Conservation (phyloP, 495 filamentous ascomycete genomes). For the Daldinia concentrica region DNA sequence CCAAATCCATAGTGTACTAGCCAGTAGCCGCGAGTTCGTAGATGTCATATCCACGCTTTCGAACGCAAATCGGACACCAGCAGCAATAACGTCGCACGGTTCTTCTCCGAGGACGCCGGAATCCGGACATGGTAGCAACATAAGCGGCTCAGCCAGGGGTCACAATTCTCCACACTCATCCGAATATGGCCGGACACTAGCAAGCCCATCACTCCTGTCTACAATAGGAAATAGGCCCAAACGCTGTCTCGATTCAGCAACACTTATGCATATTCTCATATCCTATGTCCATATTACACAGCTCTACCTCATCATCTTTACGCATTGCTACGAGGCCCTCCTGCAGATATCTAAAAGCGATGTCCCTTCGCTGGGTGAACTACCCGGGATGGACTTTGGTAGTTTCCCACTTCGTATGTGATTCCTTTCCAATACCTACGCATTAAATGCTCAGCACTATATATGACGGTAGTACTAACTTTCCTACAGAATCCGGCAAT, state of each 20-base stretch:
- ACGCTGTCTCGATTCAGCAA: constrained; percentile 19
- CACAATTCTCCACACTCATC: background rate
- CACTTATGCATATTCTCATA: constrained; percentile 31
- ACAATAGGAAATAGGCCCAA: background rate
- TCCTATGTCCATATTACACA: constrained; percentile 37
- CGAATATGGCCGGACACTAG: background rate
- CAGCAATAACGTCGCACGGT: background rate
- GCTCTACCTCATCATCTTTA: constrained; percentile 32
- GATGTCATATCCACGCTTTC: constrained; percentile 21
- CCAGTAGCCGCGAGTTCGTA: constrained; percentile 26
- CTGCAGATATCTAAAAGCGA: constrained; percentile 25
- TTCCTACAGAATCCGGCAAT: constrained; percentile 35
- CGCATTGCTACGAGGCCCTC: constrained; percentile 27
- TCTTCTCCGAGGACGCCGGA: background rate
- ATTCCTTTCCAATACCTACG: background rate
- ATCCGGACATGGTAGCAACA: background rate
- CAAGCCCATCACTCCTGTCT: background rate
- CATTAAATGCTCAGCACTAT: background rate
- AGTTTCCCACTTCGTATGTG: constrained; percentile 33
- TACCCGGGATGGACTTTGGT: constrained; percentile 36
- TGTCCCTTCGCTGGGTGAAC: constrained; percentile 19
- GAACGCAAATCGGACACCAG: background rate
- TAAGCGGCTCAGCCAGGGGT: background rate
- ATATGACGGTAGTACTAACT: background rate
- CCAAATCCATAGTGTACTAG: constrained; percentile 21